Conservation (phyloP, 805 yeast genomes). For the Spathaspora boniae region DNA sequence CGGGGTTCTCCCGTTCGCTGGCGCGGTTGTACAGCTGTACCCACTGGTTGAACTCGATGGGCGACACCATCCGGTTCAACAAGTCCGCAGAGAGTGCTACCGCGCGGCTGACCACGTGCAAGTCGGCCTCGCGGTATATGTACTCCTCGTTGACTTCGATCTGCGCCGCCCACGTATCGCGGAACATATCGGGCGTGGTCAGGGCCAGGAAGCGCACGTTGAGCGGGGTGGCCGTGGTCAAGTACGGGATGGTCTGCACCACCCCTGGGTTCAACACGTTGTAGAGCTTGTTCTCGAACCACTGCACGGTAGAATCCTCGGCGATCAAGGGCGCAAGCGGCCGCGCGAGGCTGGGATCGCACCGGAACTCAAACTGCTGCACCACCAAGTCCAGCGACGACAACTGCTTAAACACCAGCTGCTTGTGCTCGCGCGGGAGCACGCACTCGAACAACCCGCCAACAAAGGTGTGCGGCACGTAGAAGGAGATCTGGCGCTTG, state of each 20-base stretch:
- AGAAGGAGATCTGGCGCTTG: constrained; percentile 40
- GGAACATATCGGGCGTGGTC: constrained; percentile 25
- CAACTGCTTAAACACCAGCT: constrained; percentile 15
- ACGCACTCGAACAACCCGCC: constrained; percentile 63
- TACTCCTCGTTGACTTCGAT: constrained; percentile 52
- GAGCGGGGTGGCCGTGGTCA: constrained; percentile 47
- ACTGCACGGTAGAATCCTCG: constrained; percentile 47
- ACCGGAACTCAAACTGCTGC: constrained; percentile 22
- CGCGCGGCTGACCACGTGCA: constrained; percentile 25
- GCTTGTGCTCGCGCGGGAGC: constrained; percentile 25
- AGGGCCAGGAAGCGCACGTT: constrained; percentile 32
- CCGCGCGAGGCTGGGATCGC: constrained; percentile 30
- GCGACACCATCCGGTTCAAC: constrained; percentile 18
- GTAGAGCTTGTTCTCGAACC: constrained; percentile 32
- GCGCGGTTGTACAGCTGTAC: constrained; percentile 10
- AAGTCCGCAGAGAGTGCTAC: constrained; percentile 20
- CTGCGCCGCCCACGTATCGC: constrained; percentile 44
- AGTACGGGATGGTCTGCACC: constrained; percentile 53
- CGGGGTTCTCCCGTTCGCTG: constrained; percentile 10
- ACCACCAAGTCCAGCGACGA: constrained; percentile 12
- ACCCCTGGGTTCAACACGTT: constrained; percentile 21
- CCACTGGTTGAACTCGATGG: constrained; percentile 16
- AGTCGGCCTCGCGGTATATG: constrained; percentile 35
- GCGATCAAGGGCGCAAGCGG: constrained; percentile 61
- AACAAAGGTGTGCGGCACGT: constrained; percentile 54